Evolutionary conservation across 176 grass and related monocot genomes (phyloP).

Genomic region (Chloris gayana): DNA sequence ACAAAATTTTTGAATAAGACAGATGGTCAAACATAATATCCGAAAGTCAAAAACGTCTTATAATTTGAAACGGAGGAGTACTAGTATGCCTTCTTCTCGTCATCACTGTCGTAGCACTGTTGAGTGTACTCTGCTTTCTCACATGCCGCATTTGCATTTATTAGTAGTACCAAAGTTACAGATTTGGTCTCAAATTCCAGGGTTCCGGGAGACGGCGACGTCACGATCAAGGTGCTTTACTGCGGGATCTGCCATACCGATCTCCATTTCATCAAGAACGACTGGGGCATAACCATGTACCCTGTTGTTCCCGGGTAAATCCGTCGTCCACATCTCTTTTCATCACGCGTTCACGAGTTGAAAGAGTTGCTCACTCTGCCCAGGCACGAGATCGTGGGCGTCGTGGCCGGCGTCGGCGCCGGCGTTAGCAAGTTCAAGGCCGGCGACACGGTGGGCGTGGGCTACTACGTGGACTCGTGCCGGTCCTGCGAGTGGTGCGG

Average conservation of each 20-base stretch:
- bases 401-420: background rate
- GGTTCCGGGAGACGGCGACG: background rate
- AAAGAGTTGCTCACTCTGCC: background rate
- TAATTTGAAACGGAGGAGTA: too few species aligned
- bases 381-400: background rate
- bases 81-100: background rate
- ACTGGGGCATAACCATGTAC: background rate
- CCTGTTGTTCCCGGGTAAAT: background rate
- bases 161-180: too few species aligned
- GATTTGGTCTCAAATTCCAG: background rate
- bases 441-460: background rate
- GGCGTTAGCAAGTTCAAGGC: background rate
- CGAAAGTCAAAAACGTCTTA: too few species aligned
- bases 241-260: background rate
- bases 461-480: background rate
- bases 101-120: background rate
- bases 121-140: background rate
- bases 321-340: too few species aligned
- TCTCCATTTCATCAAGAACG: background rate
- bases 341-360: too few species aligned
- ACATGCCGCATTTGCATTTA: too few species aligned
- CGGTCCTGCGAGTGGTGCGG: background rate
- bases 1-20: too few species aligned
- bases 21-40: too few species aligned
- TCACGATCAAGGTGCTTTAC: background rate